phyloP scores from a whole-genome alignment of 768 basidiomycete genomes.

The Nevesoporus exiguus region DNA sequence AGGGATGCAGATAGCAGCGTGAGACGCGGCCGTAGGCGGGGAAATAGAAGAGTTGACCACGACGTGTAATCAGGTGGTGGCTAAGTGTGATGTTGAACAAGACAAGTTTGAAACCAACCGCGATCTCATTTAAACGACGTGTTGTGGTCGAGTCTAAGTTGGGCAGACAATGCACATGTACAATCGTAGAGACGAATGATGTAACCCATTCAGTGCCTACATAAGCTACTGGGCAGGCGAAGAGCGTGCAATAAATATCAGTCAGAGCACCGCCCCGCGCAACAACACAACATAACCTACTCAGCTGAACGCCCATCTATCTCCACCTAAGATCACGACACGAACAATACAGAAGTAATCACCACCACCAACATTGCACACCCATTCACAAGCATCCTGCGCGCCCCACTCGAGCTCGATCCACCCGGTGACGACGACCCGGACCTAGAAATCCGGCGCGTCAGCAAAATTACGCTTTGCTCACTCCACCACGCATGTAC shows the following conservation, averaged over 20 bases:
- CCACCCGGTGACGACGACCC: neutral
- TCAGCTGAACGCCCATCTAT: neutral
- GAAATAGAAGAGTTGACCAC: too few species aligned
- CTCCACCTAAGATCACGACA: neutral
- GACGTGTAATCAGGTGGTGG: too few species aligned
- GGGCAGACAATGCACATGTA: too few species aligned
- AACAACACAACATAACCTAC: neutral
- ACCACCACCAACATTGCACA: neutral
- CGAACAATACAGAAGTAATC: neutral
- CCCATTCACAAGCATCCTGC: neutral
- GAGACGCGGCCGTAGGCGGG: too few species aligned
- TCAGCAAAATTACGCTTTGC: constrained; percentile 2
- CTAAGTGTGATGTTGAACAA: too few species aligned
- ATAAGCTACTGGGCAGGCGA: too few species aligned
- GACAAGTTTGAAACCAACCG: too few species aligned
- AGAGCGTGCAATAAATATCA: neutral
- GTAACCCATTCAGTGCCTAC: too few species aligned
- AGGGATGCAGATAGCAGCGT: too few species aligned
- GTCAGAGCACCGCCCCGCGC: neutral
- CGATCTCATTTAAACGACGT: too few species aligned
- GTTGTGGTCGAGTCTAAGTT: too few species aligned
- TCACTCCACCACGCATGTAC: neutral
- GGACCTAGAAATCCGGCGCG: neutral
- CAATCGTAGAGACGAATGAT: too few species aligned
- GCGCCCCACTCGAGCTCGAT: neutral